Evolutionary conservation across 140 eudicot genomes (phyloP), one percentile per base, ranked within the genome.

Genomic region (Bidens hawaiensis): DNA sequence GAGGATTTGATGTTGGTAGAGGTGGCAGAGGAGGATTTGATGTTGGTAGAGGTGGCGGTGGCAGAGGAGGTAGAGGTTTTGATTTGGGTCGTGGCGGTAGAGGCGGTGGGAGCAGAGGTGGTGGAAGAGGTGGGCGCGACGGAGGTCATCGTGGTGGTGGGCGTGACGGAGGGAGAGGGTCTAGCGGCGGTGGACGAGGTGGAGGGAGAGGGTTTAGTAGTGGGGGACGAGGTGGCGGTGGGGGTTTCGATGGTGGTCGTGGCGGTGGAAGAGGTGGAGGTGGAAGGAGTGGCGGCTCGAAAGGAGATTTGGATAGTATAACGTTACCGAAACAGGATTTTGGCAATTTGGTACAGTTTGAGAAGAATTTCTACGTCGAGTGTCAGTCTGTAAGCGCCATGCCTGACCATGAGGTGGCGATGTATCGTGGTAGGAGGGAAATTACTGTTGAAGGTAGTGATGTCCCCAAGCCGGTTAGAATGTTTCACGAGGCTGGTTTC

Each of bases 281-380:
- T 22, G 91, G 93, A 19, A 72, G 87, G 77, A 48, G 75, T n/a
- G 74, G 95, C 41, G 76, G 95, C 13, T 64, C 85, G 1, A 77
- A 76, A 71, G 96, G 87, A 55, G 94, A 93, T 64, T 75, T 93
- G 55, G 82, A 93, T 66, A 79, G 52, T 33, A 81, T 93, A 63
- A 31, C 95, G 57, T 86, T 93, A 70, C 96, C 96, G 4, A 93
- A 76, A 70, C 99, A 79, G 46, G 94, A 93, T 73, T 93, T 93
- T 79, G 78, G 85, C 51, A 78, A 84, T 36, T 70, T 88, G 85
- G 90, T 93, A 12, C 85, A 89, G 11, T 88, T 93, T 67, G 84
- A 73, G 78, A 93, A 93, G 85, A 81, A 81, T 43, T 93, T 93
- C 54, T 93, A 93, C 64, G 52, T 79, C 6, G 96, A 93, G 81